phyloP scores from a whole-genome alignment of 371 early-diverging fungal species.

The Dichotomocladium elegans region DNA sequence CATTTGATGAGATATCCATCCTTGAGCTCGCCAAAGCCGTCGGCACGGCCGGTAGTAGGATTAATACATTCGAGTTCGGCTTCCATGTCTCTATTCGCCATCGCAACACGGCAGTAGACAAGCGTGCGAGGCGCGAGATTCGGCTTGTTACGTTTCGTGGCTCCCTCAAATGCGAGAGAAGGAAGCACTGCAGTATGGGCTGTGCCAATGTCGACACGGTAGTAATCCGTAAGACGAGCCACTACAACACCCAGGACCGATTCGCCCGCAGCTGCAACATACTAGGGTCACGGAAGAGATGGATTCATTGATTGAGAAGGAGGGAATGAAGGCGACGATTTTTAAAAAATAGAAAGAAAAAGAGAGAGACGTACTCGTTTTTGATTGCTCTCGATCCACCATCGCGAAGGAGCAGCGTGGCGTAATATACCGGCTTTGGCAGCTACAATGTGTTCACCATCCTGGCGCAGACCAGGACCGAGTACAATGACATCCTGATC shows the following conservation, averaged over 20 bases:
- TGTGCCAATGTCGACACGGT: slow-evolving; percentile 90
- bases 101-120: slow-evolving; percentile 80
- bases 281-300: slow-evolving; percentile 41
- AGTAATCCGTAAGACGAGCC: slow-evolving; percentile 70
- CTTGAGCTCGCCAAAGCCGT: slow-evolving; percentile 80
- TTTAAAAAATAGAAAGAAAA: not conserved
- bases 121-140: slow-evolving; percentile 65
- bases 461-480: slow-evolving; percentile 81
- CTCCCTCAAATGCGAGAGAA: slow-evolving; percentile 90
- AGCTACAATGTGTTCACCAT: slow-evolving; percentile 58
- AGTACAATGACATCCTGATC: slow-evolving; percentile 38
- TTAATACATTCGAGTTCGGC: slow-evolving; percentile 92
- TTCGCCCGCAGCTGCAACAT: slow-evolving; percentile 84
- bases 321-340: not conserved
- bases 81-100: slow-evolving; percentile 95
- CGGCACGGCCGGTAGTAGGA: slow-evolving; percentile 65
- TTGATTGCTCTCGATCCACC: slow-evolving; percentile 83
- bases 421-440: slow-evolving; percentile 74
- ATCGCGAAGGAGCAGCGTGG: slow-evolving; percentile 47
- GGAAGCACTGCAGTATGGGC: slow-evolving; percentile 81
- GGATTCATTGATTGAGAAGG: no score
- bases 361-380: slow-evolving; percentile 55
- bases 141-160: slow-evolving; percentile 89
- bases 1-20: slow-evolving; percentile 67
- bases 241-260: slow-evolving; percentile 83